These are phyloP conservation scores for Microbotryomycetes sp. DNA, from an alignment of 1,284 basidiomycete genomes.

Conservation along the genomic window DNA sequence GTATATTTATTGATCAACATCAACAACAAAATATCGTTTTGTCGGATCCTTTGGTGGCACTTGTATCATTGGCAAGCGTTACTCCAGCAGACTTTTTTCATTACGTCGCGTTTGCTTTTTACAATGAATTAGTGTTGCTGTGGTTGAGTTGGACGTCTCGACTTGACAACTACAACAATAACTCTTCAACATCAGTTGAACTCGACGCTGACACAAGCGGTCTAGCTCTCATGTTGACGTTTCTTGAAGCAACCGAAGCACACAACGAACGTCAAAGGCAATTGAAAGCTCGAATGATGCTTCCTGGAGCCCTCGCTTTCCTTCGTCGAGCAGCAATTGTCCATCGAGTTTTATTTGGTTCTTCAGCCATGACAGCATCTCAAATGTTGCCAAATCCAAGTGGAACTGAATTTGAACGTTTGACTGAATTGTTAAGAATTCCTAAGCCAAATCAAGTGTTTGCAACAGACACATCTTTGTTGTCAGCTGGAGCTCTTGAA, in stretches of 20 bases:
- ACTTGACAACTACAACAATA: not conserved
- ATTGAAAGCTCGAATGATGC: conserved; percentile 62
- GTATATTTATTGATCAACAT: conserved; percentile 52
- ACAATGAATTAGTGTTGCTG: conserved; percentile 57
- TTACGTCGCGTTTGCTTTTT: conserved; percentile 76
- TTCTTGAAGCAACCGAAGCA: not conserved
- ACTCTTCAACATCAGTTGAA: not conserved
- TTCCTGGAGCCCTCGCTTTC: conserved; percentile 61
- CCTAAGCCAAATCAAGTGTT: conserved; percentile 65
- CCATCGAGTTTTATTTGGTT: conserved; percentile 16
- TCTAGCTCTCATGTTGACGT: conserved; percentile 1
- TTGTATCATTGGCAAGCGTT: conserved; percentile 80
- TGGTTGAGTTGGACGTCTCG: not conserved
- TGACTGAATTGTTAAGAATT: conserved; percentile 68
- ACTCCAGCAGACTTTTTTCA: conserved; percentile 80
- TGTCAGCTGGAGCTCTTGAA: not conserved
- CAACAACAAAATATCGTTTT: conserved; percentile 52
- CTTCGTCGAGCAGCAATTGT: conserved; percentile 24
- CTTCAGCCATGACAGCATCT: not conserved
- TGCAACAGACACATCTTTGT: not conserved
- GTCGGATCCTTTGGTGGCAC: conserved; percentile 76
- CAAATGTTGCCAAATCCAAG: conserved; percentile 31
- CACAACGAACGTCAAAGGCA: not conserved
- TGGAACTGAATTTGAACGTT: conserved; percentile 65
- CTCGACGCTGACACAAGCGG: not conserved